Conservation (phyloP, 805 yeast genomes). For the Lachancea dasiensis region DNA sequence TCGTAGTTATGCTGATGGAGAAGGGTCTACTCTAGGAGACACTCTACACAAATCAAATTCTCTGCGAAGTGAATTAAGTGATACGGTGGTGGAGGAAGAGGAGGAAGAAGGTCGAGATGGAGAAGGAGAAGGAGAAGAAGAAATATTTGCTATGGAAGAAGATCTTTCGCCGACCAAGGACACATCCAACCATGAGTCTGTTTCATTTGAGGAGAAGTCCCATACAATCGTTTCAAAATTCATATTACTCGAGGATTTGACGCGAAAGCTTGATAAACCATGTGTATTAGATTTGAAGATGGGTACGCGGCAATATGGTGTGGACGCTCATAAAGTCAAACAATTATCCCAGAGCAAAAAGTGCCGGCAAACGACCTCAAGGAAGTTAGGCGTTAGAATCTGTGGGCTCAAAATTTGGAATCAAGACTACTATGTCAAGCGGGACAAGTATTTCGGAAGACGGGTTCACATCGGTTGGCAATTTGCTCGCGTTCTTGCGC, state of each 20-base stretch:
- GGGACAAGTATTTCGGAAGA: constrained; percentile 93
- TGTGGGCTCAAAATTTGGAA: constrained; percentile 94
- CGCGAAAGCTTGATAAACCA: constrained; percentile 74
- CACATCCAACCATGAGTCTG: constrained; percentile 17
- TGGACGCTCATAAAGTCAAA: constrained; percentile 74
- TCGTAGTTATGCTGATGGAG: constrained; percentile 6
- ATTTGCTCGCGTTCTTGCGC: constrained; percentile 65
- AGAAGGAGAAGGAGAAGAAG: constrained; percentile 13
- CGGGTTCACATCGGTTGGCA: constrained; percentile 62
- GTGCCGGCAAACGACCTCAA: constrained; percentile 75
- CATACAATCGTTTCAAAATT: constrained; percentile 46
- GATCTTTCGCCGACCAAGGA: constrained; percentile 8
- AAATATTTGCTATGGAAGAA: constrained; percentile 18
- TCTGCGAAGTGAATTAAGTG: neutral
- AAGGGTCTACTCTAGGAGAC: constrained; percentile 1
- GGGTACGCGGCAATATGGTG: constrained; percentile 98
- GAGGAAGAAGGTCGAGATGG: too few species aligned
- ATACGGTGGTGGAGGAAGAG: too few species aligned
- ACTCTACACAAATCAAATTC: constrained; percentile 1
- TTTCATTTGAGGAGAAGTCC: constrained; percentile 22
- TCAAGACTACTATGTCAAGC: constrained; percentile 47
- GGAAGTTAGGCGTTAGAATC: constrained; percentile 79
- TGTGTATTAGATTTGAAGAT: constrained; percentile 92
- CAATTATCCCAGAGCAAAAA: constrained; percentile 73
- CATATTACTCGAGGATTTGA: constrained; percentile 83